A percentile compares a stretch with the other conserved stretches of the same genome.
Evolutionary conservation across 2,329 filamentous ascomycete species (phyloP).

Genomic region (Stachybotrys chartarum): DNA sequence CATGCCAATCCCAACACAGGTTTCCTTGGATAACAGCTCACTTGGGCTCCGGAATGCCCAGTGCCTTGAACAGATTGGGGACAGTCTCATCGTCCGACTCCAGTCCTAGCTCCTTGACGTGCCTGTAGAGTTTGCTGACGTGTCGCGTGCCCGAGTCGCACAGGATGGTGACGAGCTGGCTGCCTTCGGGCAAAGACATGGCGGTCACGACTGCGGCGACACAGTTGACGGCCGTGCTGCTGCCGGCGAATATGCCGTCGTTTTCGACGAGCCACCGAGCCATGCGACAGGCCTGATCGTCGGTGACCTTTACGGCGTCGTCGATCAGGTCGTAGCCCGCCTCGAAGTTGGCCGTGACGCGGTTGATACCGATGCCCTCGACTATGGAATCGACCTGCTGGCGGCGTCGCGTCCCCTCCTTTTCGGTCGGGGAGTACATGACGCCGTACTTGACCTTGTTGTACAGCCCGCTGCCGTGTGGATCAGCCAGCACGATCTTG

Average conservation of each 20-base stretch:
- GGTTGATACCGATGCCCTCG: constrained; percentile 92
- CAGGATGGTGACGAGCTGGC: constrained; percentile 72
- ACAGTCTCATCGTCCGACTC: constrained; percentile 42
- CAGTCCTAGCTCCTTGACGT: constrained; percentile 60
- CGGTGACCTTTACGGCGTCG: constrained; percentile 81
- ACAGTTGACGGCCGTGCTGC: constrained; percentile 95
- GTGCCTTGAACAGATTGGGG: constrained; percentile 40
- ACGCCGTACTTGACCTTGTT: constrained; percentile 90
- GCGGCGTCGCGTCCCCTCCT: constrained; percentile 80
- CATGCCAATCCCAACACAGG: not conserved
- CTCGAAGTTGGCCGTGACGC: constrained; percentile 90
- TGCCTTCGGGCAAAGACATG: constrained; percentile 51
- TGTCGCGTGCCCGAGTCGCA: constrained; percentile 81
- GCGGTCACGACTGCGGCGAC: constrained; percentile 68
- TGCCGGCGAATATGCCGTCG: constrained; percentile 90
- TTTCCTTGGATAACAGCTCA: not conserved
- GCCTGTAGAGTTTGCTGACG: constrained; percentile 78
- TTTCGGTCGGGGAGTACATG: constrained; percentile 87
- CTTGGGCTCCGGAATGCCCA: constrained; percentile 32
- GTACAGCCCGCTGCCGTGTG: constrained; percentile 87
- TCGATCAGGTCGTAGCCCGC: constrained; percentile 79
- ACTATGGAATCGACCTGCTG: constrained; percentile 94
- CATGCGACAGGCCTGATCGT: constrained; percentile 86
- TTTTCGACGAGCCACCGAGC: constrained; percentile 94
- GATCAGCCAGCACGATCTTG: constrained; percentile 80